These are phyloP conservation scores for Exophiala sp. DNA, from an alignment of 2,329 filamentous ascomycete genomes.

Conservation along the genomic window DNA sequence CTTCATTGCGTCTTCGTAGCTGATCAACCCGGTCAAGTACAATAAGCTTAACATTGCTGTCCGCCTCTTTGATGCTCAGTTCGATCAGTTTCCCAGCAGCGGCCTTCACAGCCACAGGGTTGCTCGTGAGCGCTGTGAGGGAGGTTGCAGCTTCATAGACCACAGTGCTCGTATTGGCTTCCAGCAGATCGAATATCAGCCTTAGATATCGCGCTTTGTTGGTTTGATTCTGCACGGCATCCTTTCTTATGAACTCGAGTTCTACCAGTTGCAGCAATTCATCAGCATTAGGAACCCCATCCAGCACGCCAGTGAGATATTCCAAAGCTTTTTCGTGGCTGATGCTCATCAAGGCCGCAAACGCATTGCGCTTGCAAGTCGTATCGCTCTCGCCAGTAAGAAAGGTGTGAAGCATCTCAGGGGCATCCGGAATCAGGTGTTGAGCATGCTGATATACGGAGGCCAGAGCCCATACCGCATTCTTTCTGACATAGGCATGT, in stretches of 20 bases:
- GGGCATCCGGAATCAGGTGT: slow-evolving; percentile 87
- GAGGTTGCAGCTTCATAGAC: slow-evolving; percentile 97
- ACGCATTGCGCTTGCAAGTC: slow-evolving; percentile 97
- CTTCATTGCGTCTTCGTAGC: slow-evolving; percentile 80
- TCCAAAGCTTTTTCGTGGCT: slow-evolving; percentile 88
- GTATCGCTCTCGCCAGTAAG: slow-evolving; percentile 86
- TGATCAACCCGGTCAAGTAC: slow-evolving; percentile 92
- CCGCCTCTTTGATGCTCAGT: slow-evolving; percentile 91
- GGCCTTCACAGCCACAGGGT: slow-evolving; percentile 95
- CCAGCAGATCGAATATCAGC: slow-evolving; percentile 92
- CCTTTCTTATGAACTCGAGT: slow-evolving; percentile 95
- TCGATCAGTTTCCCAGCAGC: slow-evolving; percentile 96
- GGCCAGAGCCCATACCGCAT: slow-evolving; percentile 90
- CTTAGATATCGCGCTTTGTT: slow-evolving; percentile 95
- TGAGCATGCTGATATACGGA: slow-evolving; percentile 91
- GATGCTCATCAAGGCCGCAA: slow-evolving; percentile 84
- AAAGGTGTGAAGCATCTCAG: slow-evolving; percentile 86
- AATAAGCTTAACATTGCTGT: slow-evolving; percentile 99
- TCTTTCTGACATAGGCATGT: slow-evolving; percentile 97
- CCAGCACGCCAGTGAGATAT: slow-evolving; percentile 85
- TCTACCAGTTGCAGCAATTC: slow-evolving; percentile 91
- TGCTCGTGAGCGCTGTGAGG: slow-evolving; percentile 86
- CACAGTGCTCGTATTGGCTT: slow-evolving; percentile 88
- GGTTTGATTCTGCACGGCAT: slow-evolving; percentile 88
- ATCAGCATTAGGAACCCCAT: slow-evolving; percentile 89